Evolutionary conservation across 2,329 filamentous ascomycete genomes (phyloP).

Genomic region (Zymoseptoria pseudotritici): DNA sequence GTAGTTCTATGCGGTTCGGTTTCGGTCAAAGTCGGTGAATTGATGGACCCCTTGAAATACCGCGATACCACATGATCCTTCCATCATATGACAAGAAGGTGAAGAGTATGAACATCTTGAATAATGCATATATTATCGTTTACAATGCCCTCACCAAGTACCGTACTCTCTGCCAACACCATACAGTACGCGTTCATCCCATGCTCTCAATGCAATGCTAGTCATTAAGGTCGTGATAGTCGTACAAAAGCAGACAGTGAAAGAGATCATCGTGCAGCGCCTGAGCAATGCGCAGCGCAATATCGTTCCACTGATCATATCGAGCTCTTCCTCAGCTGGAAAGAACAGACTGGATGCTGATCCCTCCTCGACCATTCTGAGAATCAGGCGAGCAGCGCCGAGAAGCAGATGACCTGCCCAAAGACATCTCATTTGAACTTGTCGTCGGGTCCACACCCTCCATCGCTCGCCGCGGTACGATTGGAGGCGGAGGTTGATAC

Average conservation of each 20-base stretch:
- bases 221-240: background rate
- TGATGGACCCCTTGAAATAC: background rate
- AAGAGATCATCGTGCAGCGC: background rate
- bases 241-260: background rate
- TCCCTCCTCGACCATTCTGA: constrained; percentile 18
- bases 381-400: constrained; percentile 20
- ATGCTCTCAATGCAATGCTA: background rate
- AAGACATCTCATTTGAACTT: constrained; percentile 14
- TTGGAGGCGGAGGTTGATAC: constrained; percentile 29
- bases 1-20: too few species aligned
- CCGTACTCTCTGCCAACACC: background rate
- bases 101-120: background rate
- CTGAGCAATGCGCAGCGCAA: background rate
- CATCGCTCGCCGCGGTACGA: constrained; percentile 12
- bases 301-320: background rate
- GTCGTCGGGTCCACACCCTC: constrained; percentile 10
- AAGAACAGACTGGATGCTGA: constrained; percentile 29
- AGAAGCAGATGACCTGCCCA: constrained; percentile 1
- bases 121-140: background rate
- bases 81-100: too few species aligned
- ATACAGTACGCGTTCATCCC: background rate
- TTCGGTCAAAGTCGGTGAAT: background rate
- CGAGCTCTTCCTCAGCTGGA: constrained; percentile 8
- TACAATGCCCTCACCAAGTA: background rate
- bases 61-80: background rate